Base-by-base conservation (phyloP, 1,284 basidiomycete genomes). In the Austroboletus novae-zelandiae region DNA sequence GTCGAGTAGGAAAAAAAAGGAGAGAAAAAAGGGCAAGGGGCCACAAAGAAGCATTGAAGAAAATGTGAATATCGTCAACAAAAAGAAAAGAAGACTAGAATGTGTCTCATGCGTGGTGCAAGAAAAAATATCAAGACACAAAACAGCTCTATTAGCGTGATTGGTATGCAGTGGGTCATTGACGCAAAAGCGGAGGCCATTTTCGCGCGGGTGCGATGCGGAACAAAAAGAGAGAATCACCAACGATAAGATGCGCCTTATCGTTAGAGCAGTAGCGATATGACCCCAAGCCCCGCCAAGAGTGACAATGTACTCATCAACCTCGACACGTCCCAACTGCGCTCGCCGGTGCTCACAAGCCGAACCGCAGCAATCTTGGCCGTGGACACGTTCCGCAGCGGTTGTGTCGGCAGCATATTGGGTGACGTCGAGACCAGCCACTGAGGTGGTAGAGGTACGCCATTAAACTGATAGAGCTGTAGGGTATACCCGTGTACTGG, bases 391-490 rank as follows among this genome's bases (percentile, higher is more conserved):
- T 71, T 71, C 25, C 70, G 57, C 45, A 71, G 43, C 1, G 6
- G 4, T 42, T 69, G 63, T 1, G 73, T 74, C 3, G 73, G 74
- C 7, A 75, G 51, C 73, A 75, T 75, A 50, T 68, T 73, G 1
- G 73, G 73, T 2, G 62, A 59, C 1, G 64, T 9, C 5, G 67
- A 53, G 8, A 73, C 20, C 15, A 52, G 62, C 53, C 61, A 70
- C 66, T 63, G 57, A 0, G 74, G 74, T 0, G 70, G 53, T 1
- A 74, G 32, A 1, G 71, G 69, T 0, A 63, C 44, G 7, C 75
- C 77, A 37, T 78, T 71, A 31, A 57, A 75, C 46, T 67, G 56
- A 55, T 72, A 71, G 10, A 79, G 54, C 41, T 74, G 72, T 2
- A 78, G 58, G 20, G 75, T 72, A 41, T 67, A 68, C 0, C 71